Evolutionary conservation across 768 basidiomycete species (phyloP).

Genomic region (Suillus luteus): DNA sequence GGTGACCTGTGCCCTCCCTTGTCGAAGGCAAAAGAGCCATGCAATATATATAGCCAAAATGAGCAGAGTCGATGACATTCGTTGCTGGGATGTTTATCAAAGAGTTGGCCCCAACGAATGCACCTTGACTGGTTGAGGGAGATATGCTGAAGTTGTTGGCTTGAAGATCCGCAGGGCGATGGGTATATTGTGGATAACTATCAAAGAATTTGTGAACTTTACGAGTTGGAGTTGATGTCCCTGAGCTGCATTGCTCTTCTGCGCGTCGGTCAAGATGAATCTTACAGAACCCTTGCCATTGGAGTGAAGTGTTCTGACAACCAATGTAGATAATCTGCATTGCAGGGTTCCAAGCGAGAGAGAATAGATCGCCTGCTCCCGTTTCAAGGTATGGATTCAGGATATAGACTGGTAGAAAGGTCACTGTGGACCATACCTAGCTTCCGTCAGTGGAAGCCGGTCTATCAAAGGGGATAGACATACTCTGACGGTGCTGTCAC

Average conservation of each 20-base stretch:
- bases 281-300: constrained; percentile 73
- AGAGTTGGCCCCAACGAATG: constrained; percentile 20
- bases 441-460: constrained; percentile 13
- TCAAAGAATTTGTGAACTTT: constrained; percentile 91
- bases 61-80: constrained; percentile 85
- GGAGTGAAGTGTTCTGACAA: constrained; percentile 90
- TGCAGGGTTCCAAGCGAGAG: constrained; percentile 72
- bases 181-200: constrained; percentile 76
- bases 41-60: constrained; percentile 93
- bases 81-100: constrained; percentile 57
- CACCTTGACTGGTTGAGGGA: constrained; percentile 35
- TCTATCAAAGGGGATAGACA: constrained; percentile 25
- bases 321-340: constrained; percentile 80
- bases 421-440: constrained; percentile 82
- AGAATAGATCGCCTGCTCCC: constrained; percentile 86
- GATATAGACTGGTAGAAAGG: constrained; percentile 66
- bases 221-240: constrained; percentile 41
- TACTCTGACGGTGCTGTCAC: constrained; percentile 87
- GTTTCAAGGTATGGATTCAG: constrained; percentile 79
- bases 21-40: constrained; percentile 54
- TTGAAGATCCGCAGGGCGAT: constrained; percentile 65
- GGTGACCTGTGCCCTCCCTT: constrained; percentile 39
- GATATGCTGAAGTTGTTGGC: constrained; percentile 55
- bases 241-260: constrained; percentile 25
- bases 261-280: neutral